Evolutionary conservation across 306 rosid species (phyloP).

Genomic region (Castanopsis chinensis): DNA sequence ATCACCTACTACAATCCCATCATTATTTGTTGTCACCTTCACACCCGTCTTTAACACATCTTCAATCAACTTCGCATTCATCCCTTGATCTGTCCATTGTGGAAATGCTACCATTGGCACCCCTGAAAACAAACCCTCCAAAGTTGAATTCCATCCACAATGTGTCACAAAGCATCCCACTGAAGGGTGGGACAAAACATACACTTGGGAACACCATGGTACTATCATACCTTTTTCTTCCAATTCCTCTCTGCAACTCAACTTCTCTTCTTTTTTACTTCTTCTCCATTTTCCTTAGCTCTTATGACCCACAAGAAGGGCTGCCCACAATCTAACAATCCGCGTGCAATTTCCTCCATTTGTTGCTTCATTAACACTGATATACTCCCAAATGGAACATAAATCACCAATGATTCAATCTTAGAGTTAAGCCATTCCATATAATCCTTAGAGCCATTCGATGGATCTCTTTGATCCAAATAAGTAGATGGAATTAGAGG

Average conservation of each 20-base stretch:
- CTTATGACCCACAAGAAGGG: conserved; percentile 25
- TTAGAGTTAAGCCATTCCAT: too few species aligned
- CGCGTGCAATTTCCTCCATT: conserved; percentile 6
- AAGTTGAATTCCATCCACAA: too few species aligned
- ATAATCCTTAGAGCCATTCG: too few species aligned
- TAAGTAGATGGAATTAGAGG: too few species aligned
- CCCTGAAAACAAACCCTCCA: too few species aligned
- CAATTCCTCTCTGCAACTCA: conserved; percentile 20
- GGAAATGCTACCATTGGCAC: too few species aligned
- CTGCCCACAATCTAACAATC: background rate
- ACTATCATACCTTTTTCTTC: background rate
- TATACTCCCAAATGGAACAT: conserved; percentile 20
- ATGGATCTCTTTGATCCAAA: too few species aligned
- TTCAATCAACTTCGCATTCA: background rate
- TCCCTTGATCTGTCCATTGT: too few species aligned
- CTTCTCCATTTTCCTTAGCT: background rate
- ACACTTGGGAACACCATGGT: background rate
- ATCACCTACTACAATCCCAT: conserved; percentile 7
- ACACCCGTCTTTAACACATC: conserved; percentile 10
- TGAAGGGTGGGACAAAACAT: background rate
- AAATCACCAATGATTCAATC: background rate
- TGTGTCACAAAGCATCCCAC: background rate
- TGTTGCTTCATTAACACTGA: background rate
- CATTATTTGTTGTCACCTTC: background rate
- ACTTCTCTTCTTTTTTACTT: background rate